These are phyloP conservation scores for Aspergillus mulundensis DNA, from an alignment of 495 filamentous ascomycete genomes.

Conservation along the genomic window DNA sequence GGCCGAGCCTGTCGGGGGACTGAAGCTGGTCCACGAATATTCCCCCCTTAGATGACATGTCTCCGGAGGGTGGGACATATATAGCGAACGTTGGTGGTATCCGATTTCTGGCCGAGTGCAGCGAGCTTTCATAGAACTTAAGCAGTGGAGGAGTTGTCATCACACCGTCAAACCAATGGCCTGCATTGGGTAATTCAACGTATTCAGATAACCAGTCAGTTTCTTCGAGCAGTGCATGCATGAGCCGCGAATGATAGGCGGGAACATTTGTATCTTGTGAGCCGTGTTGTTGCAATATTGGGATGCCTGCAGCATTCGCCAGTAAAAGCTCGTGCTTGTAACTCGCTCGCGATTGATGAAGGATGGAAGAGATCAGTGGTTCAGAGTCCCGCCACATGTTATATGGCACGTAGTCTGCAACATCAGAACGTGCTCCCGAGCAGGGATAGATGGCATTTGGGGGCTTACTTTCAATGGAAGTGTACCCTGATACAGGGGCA, in stretches of 20 bases:
- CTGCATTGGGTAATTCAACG: constrained; percentile 44
- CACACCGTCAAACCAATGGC: constrained; percentile 54
- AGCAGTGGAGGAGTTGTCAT: constrained; percentile 37
- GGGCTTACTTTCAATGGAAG: constrained; percentile 52
- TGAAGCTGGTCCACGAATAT: constrained; percentile 28
- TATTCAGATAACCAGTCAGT: constrained; percentile 40
- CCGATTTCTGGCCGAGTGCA: neutral
- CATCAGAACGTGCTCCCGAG: neutral
- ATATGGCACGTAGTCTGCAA: constrained; percentile 57
- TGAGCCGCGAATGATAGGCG: constrained; percentile 51
- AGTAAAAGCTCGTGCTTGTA: constrained; percentile 54
- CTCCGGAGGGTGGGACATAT: constrained; percentile 45
- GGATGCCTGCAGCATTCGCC: constrained; percentile 50
- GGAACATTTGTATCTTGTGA: constrained; percentile 57
- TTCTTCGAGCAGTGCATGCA: constrained; percentile 44
- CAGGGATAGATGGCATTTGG: constrained; percentile 5
- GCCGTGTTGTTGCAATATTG: constrained; percentile 55
- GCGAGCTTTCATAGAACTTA: constrained; percentile 36
- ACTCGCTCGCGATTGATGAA: constrained; percentile 44
- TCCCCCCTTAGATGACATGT: constrained; percentile 43
- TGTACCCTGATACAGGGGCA: constrained; percentile 55
- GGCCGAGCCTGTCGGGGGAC: constrained; percentile 43
- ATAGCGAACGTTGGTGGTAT: constrained; percentile 39
- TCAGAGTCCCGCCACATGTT: constrained; percentile 51
- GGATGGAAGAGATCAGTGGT: constrained; percentile 39